Evolutionary conservation across 73 alveolate species (phyloP).

Genomic region (Paramecium sonneborni): DNA sequence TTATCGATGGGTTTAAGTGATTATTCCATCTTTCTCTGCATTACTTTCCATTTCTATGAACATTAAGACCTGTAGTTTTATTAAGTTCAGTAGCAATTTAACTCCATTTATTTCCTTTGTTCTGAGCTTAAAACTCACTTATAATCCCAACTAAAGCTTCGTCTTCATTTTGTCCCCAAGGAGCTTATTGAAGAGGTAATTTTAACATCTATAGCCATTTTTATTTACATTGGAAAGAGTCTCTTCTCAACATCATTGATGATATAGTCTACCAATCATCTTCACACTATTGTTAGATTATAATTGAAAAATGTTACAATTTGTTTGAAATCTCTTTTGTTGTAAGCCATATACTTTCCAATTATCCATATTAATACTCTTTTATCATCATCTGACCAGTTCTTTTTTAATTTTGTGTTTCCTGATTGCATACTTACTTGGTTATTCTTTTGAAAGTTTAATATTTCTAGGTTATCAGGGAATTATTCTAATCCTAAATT

Average conservation of each 20-base stretch:
- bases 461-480: neutral
- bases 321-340: slow-evolving; percentile 26
- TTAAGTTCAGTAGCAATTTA: slow-evolving; percentile 55
- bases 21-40: slow-evolving; percentile 96
- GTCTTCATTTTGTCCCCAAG: slow-evolving; percentile 30
- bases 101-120: slow-evolving; percentile 64
- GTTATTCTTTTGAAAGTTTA: neutral
- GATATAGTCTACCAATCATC: slow-evolving; percentile 22
- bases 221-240: neutral
- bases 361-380: slow-evolving; percentile 54
- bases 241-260: slow-evolving; percentile 40
- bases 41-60: slow-evolving; percentile 85
- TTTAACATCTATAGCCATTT: slow-evolving; percentile 49
- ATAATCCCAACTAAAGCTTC: neutral
- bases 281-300: neutral
- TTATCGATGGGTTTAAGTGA: slow-evolving; percentile 87
- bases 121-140: slow-evolving; percentile 1
- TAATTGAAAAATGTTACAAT: neutral
- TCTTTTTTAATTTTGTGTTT: slow-evolving; percentile 44
- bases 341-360: slow-evolving; percentile 27
- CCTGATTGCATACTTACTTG: neutral
- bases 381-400: slow-evolving; percentile 67
- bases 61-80: neutral
- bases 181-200: slow-evolving; percentile 31
- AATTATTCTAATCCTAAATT: slow-evolving; percentile 5